A percentile compares a stretch with the other conserved stretches of the same genome.
Evolutionary conservation across 352 stramenopile genomes (phyloP).

Genomic region (Phytophthora boehmeriae): DNA sequence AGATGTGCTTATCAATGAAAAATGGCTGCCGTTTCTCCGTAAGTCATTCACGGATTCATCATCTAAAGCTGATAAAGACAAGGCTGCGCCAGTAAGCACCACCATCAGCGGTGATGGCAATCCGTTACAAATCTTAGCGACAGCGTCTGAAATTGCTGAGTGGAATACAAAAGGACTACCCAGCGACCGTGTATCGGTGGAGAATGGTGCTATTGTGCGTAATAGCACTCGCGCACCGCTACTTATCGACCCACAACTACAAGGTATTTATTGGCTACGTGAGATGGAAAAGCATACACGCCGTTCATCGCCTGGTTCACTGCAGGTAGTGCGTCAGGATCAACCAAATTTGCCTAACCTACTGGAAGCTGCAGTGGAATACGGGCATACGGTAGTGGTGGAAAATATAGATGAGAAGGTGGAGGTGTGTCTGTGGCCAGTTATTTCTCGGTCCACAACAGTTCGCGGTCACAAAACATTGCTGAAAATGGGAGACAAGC

Average conservation of each 20-base stretch:
- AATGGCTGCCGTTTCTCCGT: constrained; percentile 90
- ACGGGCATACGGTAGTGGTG: constrained; percentile 80
- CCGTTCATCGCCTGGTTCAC: constrained; percentile 37
- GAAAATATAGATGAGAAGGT: constrained; percentile 91
- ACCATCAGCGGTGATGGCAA: constrained; percentile 44
- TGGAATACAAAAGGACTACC: constrained; percentile 89
- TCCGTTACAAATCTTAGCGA: constrained; percentile 75
- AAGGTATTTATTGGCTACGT: constrained; percentile 90
- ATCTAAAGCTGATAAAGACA: constrained; percentile 20
- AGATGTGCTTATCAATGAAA: constrained; percentile 80
- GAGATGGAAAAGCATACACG: constrained; percentile 80
- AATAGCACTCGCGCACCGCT: constrained; percentile 86
- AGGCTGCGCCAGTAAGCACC: constrained; percentile 3
- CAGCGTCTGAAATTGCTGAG: constrained; percentile 78
- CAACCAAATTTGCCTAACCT: constrained; percentile 76
- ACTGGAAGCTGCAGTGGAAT: constrained; percentile 82
- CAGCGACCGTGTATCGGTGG: constrained; percentile 88
- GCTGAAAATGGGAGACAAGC: constrained; percentile 87
- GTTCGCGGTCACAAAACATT: constrained; percentile 76
- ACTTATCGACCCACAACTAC: constrained; percentile 91
- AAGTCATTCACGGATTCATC: constrained; percentile 43
- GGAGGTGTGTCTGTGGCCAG: constrained; percentile 85
- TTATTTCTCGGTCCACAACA: constrained; percentile 78
- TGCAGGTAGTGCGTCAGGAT: constrained; percentile 87
- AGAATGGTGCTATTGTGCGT: constrained; percentile 91